These are phyloP conservation scores for Borovskyia barvae DNA, from an alignment of 208 protist genomes.

Conservation along the genomic window DNA sequence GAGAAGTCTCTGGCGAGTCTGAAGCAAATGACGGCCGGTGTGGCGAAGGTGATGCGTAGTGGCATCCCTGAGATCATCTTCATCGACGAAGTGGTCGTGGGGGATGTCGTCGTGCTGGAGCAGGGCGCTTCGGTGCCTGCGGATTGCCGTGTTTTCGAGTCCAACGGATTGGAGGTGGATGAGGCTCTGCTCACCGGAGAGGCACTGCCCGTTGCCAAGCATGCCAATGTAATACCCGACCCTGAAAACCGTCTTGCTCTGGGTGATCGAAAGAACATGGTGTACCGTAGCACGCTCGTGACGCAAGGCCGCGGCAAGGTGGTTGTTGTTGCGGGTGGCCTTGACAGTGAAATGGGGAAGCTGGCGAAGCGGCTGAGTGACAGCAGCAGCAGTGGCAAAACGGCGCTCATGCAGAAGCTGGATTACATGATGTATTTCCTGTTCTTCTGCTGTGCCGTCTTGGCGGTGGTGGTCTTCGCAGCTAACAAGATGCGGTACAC, in stretches of 20 bases:
- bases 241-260: conserved; percentile 64
- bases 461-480: conserved; percentile 80
- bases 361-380: conserved; percentile 67
- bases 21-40: conserved; percentile 85
- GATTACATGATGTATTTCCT: conserved; percentile 91
- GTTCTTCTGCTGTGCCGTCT: conserved; percentile 67
- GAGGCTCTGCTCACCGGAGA: conserved; percentile 95
- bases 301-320: conserved; percentile 83
- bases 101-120: conserved; percentile 94
- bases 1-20: conserved; percentile 83
- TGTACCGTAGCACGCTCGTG: conserved; percentile 84
- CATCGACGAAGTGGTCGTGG: conserved; percentile 94
- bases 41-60: conserved; percentile 90
- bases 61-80: conserved; percentile 88
- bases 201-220: conserved; percentile 79
- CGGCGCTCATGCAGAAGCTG: conserved; percentile 77
- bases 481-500: conserved; percentile 72
- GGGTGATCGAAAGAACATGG: conserved; percentile 91
- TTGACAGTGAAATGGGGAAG: conserved; percentile 88
- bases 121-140: conserved; percentile 92
- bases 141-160: conserved; percentile 94
- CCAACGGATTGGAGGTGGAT: conserved; percentile 85
- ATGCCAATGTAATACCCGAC: conserved; percentile 78
- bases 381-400: conserved; percentile 47
- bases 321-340: conserved; percentile 70